Evolutionary conservation across 768 basidiomycete species (phyloP).

Genomic region (Leccinum aurantiacum): DNA sequence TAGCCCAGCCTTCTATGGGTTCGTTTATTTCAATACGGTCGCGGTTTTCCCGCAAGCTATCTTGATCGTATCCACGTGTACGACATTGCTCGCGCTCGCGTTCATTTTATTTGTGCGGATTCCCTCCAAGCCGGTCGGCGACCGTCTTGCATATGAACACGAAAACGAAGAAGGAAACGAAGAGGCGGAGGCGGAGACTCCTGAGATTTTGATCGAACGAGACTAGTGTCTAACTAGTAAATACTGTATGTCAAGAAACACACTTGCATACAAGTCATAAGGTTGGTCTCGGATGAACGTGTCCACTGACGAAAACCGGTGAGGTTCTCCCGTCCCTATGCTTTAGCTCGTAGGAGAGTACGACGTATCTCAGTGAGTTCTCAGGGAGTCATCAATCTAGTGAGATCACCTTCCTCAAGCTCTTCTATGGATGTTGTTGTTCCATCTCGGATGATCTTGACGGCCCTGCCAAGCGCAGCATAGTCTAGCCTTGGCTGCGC

Average conservation of each 20-base stretch:
- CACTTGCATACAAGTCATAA: conserved; percentile 77
- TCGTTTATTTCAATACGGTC: conserved; percentile 71
- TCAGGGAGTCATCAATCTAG: conserved; percentile 55
- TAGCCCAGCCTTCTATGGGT: conserved; percentile 71
- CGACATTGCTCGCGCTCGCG: conserved; percentile 42
- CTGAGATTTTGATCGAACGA: conserved; percentile 3
- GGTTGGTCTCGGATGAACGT: conserved; percentile 72
- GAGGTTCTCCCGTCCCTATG: conserved; percentile 83
- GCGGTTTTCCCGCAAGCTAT: conserved; percentile 66
- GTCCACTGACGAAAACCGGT: conserved; percentile 88
- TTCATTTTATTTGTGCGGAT: conserved; percentile 50
- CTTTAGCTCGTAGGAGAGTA: conserved; percentile 78
- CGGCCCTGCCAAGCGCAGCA: conserved; percentile 62
- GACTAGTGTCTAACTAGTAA: neutral
- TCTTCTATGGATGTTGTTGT: conserved; percentile 82
- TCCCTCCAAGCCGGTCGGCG: conserved; percentile 11
- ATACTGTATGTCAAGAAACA: conserved; percentile 52
- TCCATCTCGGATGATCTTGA: conserved; percentile 80
- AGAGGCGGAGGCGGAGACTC: neutral
- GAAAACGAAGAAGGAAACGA: conserved; percentile 7
- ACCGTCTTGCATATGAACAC: neutral
- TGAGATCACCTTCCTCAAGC: conserved; percentile 69
- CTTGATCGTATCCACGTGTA: conserved; percentile 54
- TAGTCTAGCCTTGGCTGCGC: conserved; percentile 53
- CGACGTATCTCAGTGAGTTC: conserved; percentile 81